Evolutionary conservation across 805 yeast species (phyloP).

Genomic region (Suhomyces canberraensis): DNA sequence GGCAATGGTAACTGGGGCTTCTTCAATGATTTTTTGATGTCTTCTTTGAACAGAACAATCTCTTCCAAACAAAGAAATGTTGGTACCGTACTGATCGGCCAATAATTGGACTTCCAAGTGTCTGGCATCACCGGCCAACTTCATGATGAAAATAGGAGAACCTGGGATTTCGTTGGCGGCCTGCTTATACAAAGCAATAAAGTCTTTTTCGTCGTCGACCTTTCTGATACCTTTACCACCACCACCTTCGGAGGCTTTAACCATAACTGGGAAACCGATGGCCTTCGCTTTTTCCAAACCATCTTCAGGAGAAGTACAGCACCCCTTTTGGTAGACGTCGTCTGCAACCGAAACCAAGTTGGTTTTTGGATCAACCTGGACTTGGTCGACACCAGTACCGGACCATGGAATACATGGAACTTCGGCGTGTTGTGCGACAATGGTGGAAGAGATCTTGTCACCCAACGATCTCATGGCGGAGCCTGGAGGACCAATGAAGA

Average conservation of each 20-base stretch:
- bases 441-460: conserved; percentile 96
- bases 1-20: conserved; percentile 98
- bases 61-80: conserved; percentile 95
- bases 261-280: conserved; percentile 98
- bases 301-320: conserved; percentile 81
- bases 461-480: conserved; percentile 99
- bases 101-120: conserved; percentile 96
- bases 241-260: conserved; percentile 99
- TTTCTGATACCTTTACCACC: conserved; percentile 99
- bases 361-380: conserved; percentile 60
- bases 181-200: conserved; percentile 75
- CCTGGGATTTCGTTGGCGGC: conserved; percentile 98
- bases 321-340: conserved; percentile 80
- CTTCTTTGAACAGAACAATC: conserved; percentile 99
- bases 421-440: conserved; percentile 97
- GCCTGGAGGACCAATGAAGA: conserved; percentile 98
- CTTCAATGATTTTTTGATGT: conserved; percentile 98
- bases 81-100: conserved; percentile 98
- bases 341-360: conserved; percentile 88
- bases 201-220: conserved; percentile 82
- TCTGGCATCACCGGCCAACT: conserved; percentile 95
- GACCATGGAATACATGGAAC: conserved; percentile 99
- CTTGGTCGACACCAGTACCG: conserved; percentile 93
- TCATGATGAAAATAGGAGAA: conserved; percentile 97
- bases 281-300: conserved; percentile 80